These are phyloP conservation scores for Kokia cookei DNA, from an alignment of 441 rosid species.

Conservation along the genomic window DNA sequence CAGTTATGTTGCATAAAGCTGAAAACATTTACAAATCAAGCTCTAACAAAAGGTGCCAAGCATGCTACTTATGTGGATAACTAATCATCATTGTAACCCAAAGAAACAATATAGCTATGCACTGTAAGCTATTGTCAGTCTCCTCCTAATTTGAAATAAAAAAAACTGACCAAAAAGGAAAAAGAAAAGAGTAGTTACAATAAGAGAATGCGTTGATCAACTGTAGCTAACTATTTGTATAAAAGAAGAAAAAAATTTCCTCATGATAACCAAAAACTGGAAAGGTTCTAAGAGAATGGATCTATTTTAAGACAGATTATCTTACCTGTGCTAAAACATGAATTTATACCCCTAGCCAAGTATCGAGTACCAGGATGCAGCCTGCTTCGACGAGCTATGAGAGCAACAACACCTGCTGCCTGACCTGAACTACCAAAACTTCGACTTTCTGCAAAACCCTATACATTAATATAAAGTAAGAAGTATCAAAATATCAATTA, in stretches of 20 bases:
- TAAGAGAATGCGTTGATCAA: not conserved
- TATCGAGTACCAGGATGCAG: conserved; percentile 98
- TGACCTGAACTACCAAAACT: conserved; percentile 93
- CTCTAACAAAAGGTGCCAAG: not conserved
- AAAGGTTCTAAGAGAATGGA: not conserved
- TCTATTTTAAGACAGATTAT: conserved; percentile 5
- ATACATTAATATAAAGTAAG: conserved; percentile 60
- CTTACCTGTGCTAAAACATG: conserved; percentile 94
- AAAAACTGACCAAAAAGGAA: not conserved
- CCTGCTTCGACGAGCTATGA: conserved; percentile 92
- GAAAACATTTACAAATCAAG: not conserved
- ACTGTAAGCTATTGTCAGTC: not conserved
- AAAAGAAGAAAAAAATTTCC: not conserved
- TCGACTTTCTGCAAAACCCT: conserved; percentile 99
- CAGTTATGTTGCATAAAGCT: not conserved
- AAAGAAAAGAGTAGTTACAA: not conserved
- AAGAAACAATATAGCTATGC: not conserved
- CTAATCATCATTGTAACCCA: not conserved
- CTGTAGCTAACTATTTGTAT: not conserved
- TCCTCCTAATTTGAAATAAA: not conserved
- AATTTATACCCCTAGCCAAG: conserved; percentile 95
- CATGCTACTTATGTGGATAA: not conserved
- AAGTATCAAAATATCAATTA: conserved; percentile 26
- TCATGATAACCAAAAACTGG: not conserved
- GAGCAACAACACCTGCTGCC: conserved; percentile 84